Evolutionary conservation across 1,284 basidiomycete genomes (phyloP).

Genomic region (Melanopsichium pennsylvanicum): DNA sequence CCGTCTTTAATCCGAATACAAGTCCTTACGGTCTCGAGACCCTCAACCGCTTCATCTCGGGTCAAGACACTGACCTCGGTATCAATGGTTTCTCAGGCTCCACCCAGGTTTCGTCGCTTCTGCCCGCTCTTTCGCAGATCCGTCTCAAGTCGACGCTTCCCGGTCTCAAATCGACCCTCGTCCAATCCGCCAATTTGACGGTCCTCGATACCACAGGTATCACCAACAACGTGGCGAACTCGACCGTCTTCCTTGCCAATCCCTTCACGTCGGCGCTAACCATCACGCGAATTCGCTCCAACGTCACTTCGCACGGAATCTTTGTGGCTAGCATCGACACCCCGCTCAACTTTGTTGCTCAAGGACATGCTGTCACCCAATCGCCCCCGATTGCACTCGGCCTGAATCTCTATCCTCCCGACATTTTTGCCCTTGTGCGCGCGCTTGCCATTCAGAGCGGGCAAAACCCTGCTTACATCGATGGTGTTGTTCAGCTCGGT

Average conservation of each 20-base stretch:
- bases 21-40: conserved; percentile 74
- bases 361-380: conserved; percentile 71
- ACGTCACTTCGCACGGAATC: conserved; percentile 74
- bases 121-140: conserved; percentile 74
- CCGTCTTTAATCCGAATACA: conserved; percentile 71
- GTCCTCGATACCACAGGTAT: conserved; percentile 76
- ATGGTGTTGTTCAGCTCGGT: conserved; percentile 76
- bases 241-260: conserved; percentile 74
- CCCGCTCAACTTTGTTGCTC: conserved; percentile 70
- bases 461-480: conserved; percentile 73
- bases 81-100: conserved; percentile 72
- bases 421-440: conserved; percentile 77
- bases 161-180: conserved; percentile 72
- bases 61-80: conserved; percentile 61
- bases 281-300: conserved; percentile 74
- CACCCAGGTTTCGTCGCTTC: conserved; percentile 73
- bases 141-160: conserved; percentile 74
- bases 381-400: conserved; percentile 74
- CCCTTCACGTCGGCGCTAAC: conserved; percentile 75
- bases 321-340: conserved; percentile 74
- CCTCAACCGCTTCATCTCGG: conserved; percentile 76
- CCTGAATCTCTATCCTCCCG: conserved; percentile 77
- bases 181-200: conserved; percentile 71
- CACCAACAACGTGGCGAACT: conserved; percentile 74
- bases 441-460: conserved; percentile 75